These are phyloP conservation scores for Salvia hispanica DNA, from an alignment of 257 asterid genomes.

Conservation along the genomic window DNA sequence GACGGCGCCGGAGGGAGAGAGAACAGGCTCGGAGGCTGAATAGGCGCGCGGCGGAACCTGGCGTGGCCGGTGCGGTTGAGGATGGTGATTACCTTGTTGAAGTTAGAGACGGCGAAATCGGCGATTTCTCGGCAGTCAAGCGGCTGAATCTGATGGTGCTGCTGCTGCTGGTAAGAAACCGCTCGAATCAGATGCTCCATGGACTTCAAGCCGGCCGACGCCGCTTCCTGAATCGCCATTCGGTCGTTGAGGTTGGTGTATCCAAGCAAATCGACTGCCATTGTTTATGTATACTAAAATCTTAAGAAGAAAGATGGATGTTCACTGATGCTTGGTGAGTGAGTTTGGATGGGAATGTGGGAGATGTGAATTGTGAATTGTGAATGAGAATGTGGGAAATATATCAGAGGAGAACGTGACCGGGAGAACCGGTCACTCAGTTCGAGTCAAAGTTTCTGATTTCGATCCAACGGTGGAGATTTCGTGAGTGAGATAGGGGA, in stretches of 20 bases:
- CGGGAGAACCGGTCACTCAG: constrained; percentile 44
- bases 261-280: constrained; percentile 59
- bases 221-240: constrained; percentile 64
- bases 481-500: constrained; percentile 32
- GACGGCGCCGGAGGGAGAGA: constrained; percentile 33
- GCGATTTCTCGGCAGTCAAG: constrained; percentile 64
- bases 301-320: neutral
- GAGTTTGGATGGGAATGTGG: constrained; percentile 8
- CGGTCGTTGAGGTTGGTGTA: constrained; percentile 50
- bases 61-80: constrained; percentile 79
- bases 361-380: constrained; percentile 30
- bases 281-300: neutral
- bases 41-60: constrained; percentile 73
- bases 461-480: constrained; percentile 52
- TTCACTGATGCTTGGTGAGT: constrained; percentile 30
- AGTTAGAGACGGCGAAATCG: constrained; percentile 72
- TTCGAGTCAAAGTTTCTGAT: constrained; percentile 42
- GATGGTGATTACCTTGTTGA: constrained; percentile 45
- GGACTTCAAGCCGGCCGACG: constrained; percentile 67
- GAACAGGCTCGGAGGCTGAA: constrained; percentile 45
- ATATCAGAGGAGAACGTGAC: constrained; percentile 45
- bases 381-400: constrained; percentile 23
- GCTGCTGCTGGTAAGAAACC: constrained; percentile 55
- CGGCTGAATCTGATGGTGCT: constrained; percentile 45
- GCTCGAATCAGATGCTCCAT: constrained; percentile 72